Evolutionary conservation across 176 grass and related monocot genomes (phyloP).

Genomic region (Lolium multiflorum): DNA sequence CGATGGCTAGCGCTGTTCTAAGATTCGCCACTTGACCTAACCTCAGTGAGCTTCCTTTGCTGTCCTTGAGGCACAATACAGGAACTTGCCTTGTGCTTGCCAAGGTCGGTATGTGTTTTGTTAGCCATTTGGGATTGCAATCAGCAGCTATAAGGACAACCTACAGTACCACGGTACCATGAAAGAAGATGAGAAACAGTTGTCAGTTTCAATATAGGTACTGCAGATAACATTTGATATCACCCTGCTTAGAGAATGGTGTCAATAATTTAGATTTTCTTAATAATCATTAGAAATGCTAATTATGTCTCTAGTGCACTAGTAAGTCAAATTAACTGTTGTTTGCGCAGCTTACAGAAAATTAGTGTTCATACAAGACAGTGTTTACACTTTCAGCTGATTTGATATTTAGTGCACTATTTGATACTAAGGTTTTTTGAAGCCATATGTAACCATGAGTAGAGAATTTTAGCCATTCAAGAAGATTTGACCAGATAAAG

Average conservation of each 20-base stretch:
- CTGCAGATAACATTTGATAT: too few species aligned
- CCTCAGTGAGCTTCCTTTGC: conserved; percentile 80
- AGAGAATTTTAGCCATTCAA: neutral
- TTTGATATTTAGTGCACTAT: neutral
- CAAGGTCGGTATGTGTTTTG: conserved; percentile 77
- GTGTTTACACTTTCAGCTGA: conserved; percentile 13
- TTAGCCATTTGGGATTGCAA: conserved; percentile 92
- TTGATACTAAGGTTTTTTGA: conserved; percentile 6
- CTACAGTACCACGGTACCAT: conserved; percentile 44
- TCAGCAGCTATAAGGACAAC: conserved; percentile 75
- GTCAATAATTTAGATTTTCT: too few species aligned
- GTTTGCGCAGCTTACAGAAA: neutral
- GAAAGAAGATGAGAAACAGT: conserved; percentile 13
- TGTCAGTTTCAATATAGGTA: conserved; percentile 20
- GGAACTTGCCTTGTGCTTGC: conserved; percentile 79
- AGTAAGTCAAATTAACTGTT: neutral
- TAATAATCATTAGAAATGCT: too few species aligned
- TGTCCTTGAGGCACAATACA: conserved; percentile 79
- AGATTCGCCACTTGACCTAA: conserved; percentile 80
- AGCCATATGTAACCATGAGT: neutral
- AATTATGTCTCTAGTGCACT: neutral
- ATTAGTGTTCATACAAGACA: neutral
- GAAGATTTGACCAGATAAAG: neutral
- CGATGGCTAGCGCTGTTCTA: conserved; percentile 80
- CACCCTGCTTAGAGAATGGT: too few species aligned